Percentiles rank a stretch among this genome's conserved stretches.
Conservation (phyloP, 2,329 filamentous ascomycete genomes). For the Penicillium sp. region DNA sequence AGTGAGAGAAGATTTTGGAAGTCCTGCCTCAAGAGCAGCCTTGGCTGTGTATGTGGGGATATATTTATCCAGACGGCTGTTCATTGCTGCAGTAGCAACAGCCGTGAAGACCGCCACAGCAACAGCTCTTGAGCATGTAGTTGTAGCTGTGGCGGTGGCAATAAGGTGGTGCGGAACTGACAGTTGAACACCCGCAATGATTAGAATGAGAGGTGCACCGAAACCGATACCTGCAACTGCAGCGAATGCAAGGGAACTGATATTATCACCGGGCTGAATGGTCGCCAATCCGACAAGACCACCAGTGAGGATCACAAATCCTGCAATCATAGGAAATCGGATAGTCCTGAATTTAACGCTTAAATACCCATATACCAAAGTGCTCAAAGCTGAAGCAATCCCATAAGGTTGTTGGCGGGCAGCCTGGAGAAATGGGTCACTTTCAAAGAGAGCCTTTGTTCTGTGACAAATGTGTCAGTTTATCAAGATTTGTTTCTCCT, state of each 20-base stretch:
- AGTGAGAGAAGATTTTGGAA: not conserved
- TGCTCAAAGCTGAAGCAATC: not conserved
- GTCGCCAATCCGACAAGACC: conserved; percentile 5
- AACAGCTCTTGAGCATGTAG: conserved; percentile 9
- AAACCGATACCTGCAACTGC: conserved; percentile 4
- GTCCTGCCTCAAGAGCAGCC: not conserved
- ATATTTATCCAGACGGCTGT: not conserved
- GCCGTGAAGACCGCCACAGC: conserved; percentile 7
- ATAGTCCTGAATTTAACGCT: not conserved
- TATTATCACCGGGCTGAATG: conserved; percentile 1
- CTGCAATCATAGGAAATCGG: conserved; percentile 1
- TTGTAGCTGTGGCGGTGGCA: conserved; percentile 8
- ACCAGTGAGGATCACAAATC: conserved; percentile 5
- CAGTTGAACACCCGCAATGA: conserved; percentile 8
- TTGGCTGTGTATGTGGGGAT: conserved; percentile 1
- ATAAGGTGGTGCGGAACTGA: conserved; percentile 8
- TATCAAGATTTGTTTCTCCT: too few relatives aligned
- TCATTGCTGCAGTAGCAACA: not conserved
- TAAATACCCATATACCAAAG: not conserved
- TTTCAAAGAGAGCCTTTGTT: not conserved
- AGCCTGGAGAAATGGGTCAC: not conserved
- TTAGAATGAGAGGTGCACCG: conserved; percentile 4
- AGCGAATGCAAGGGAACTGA: not conserved
- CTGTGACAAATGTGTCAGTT: not conserved
- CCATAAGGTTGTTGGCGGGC: not conserved